phyloP scores from a whole-genome alignment of 2,329 filamentous ascomycete species.

The Mollisia scopiformis region DNA sequence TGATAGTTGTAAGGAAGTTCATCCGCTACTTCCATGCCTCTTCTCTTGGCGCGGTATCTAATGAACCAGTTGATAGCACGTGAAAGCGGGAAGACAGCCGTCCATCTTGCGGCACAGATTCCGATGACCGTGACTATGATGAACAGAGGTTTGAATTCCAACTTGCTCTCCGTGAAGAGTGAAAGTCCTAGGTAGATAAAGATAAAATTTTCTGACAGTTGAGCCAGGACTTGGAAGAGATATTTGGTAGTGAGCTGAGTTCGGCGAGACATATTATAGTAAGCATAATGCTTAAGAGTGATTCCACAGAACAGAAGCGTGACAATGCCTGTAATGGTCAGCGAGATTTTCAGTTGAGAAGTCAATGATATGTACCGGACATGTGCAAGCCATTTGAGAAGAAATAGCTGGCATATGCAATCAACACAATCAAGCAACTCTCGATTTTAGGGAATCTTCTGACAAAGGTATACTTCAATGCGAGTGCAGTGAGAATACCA shows the following conservation, averaged over 20 bases:
- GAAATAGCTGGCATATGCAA: slow-evolving; percentile 96
- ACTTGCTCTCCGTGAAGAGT: slow-evolving; percentile 85
- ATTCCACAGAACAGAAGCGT: slow-evolving; percentile 97
- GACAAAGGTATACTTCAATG: slow-evolving; percentile 93
- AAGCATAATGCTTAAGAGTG: slow-evolving; percentile 97
- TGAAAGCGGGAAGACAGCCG: slow-evolving; percentile 92
- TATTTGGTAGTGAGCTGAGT: slow-evolving; percentile 98
- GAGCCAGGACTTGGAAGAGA: slow-evolving; percentile 91
- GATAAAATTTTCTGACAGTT: slow-evolving; percentile 98
- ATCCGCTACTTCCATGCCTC: slow-evolving; percentile 77
- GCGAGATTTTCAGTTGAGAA: slow-evolving; percentile 1
- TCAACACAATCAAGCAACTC: slow-evolving; percentile 89
- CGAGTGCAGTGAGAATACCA: slow-evolving; percentile 83
- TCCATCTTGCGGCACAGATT: slow-evolving; percentile 90
- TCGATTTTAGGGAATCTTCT: slow-evolving; percentile 94
- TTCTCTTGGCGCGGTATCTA: slow-evolving; percentile 77
- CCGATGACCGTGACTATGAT: slow-evolving; percentile 91
- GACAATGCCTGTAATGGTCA: slow-evolving; percentile 62
- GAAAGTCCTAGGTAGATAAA: slow-evolving; percentile 98
- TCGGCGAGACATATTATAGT: slow-evolving; percentile 99
- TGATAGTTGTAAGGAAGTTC: slow-evolving; percentile 95
- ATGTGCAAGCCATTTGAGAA: slow-evolving; percentile 95
- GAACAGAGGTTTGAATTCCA: slow-evolving; percentile 91
- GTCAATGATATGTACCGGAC: slow-evolving; percentile 72
- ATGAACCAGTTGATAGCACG: slow-evolving; percentile 91